A percentile compares a stretch with the other conserved stretches of the same genome.
phyloP scores from a whole-genome alignment of 176 grass and related monocot species.

The Dendrocalamus sinicus region DNA sequence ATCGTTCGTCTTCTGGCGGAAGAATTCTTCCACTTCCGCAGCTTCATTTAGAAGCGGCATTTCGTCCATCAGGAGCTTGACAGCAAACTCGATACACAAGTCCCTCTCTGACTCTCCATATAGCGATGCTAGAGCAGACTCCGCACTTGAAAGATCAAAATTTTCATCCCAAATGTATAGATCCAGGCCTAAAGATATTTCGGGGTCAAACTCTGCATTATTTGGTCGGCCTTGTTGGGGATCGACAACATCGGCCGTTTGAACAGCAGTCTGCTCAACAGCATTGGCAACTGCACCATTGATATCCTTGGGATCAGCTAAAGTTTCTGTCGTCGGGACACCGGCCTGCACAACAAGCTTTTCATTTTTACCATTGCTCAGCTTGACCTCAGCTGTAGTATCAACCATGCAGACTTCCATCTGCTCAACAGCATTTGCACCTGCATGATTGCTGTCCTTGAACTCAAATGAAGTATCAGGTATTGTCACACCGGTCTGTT shows the following conservation, averaged over 20 bases:
- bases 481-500: neutral
- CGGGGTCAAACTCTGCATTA: neutral
- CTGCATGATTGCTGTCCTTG: neutral
- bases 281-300: neutral
- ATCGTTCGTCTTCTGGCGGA: neutral
- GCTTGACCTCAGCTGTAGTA: neutral
- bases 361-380: neutral
- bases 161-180: no score
- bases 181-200: neutral
- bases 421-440: neutral
- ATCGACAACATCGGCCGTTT: neutral
- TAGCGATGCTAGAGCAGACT: slow-evolving; percentile 13
- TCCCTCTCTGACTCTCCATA: slow-evolving; percentile 1
- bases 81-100: slow-evolving; percentile 24
- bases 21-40: neutral
- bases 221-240: neutral
- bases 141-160: slow-evolving; percentile 11
- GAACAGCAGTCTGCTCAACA: neutral
- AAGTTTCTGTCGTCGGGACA: neutral
- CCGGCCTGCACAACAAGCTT: neutral
- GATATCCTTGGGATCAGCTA: neutral
- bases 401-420: no score
- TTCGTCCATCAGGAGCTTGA: slow-evolving; percentile 34
- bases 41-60: neutral
- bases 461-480: neutral